These are phyloP conservation scores for Xerocomus brunneocitrinus DNA, from an alignment of 768 basidiomycete genomes.

Conservation along the genomic window DNA sequence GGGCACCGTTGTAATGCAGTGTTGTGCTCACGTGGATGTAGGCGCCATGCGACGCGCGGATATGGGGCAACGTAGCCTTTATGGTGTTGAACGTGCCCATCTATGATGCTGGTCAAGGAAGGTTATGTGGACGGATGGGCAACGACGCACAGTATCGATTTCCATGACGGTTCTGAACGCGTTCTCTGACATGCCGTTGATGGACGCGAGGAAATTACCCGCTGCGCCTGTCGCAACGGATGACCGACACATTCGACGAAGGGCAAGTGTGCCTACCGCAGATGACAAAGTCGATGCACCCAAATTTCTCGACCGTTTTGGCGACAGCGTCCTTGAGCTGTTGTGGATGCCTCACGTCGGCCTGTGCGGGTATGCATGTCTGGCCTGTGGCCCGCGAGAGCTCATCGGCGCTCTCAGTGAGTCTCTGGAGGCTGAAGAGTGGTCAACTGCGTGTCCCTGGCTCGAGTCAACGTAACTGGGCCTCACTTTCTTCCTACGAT, in stretches of 20 bases:
- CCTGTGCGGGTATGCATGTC: conserved; percentile 66
- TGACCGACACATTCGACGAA: background rate
- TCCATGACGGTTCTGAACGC: conserved; percentile 91
- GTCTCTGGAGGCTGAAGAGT: conserved; percentile 57
- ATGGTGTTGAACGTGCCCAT: conserved; percentile 92
- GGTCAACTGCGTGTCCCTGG: conserved; percentile 2
- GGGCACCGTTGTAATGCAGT: conserved; percentile 72
- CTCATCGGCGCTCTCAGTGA: conserved; percentile 64
- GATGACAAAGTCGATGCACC: conserved; percentile 91
- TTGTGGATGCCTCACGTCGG: conserved; percentile 78
- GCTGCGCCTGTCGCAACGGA: conserved; percentile 65
- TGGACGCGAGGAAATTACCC: conserved; percentile 92
- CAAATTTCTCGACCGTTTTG: conserved; percentile 70
- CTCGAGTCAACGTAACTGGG: background rate
- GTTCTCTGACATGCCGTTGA: conserved; percentile 78
- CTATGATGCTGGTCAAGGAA: conserved; percentile 32
- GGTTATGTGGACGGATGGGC: background rate
- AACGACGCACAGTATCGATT: conserved; percentile 74
- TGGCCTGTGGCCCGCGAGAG: conserved; percentile 67
- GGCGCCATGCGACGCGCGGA: conserved; percentile 69
- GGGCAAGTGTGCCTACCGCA: conserved; percentile 53
- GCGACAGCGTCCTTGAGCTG: conserved; percentile 71
- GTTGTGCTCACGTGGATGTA: conserved; percentile 91
- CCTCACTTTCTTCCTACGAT: conserved; percentile 88
- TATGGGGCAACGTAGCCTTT: conserved; percentile 79